Evolutionary conservation across 2,329 filamentous ascomycete species (phyloP), one percentile per base, ranked within the genome.

Genomic region (Fusarium irregulare): DNA sequence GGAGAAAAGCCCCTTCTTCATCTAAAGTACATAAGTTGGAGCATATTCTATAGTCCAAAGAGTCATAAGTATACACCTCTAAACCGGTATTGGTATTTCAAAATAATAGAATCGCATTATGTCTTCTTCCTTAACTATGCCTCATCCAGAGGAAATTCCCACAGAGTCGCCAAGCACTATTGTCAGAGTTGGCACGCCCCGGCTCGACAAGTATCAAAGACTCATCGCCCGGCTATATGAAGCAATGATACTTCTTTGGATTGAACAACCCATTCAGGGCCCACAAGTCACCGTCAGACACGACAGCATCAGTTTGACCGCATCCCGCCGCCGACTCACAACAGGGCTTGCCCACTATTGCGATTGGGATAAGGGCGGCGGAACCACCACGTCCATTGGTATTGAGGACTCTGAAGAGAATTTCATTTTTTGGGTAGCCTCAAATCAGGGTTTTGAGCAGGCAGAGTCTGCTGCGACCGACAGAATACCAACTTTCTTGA

Each of bases 181-280:
- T 40, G 32, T 28, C 4, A 41, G 48, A 20, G 48, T 51, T 40
- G 32, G 48, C 18, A 27, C 18, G 48, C 48, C 48, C 13, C 23
- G 48, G 34, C 48, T 51, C 48, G 12, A 51, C 18, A 51, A 18
- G 23, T 51, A 51, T 51, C 32, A 51, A 6, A 51, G 48, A 41
- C 34, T 51, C 7, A 51, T 51, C 30, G 32, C 32, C 23, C 48
- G 48, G 12, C 48, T 51, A 12, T 51, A 51, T 21, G 32, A 51
- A 18, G 48, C 12, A 40, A 41, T 51, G 23, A 51, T 51, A 51
- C 48, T 51, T n/a, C 48, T 51, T 51, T 51, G 23, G 48, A 41
- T 51, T 20, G 32, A 51, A 51, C 32, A 51, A 7, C 48, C 48
- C 1, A 8, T 51, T 40, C 32, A 51, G 25, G 48, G 48, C 12